A percentile compares a stretch with the other conserved stretches of the same genome.
These are phyloP conservation scores for Neopestalotiopsis clavispora DNA, from an alignment of 2,329 filamentous ascomycete genomes.

Conservation along the genomic window DNA sequence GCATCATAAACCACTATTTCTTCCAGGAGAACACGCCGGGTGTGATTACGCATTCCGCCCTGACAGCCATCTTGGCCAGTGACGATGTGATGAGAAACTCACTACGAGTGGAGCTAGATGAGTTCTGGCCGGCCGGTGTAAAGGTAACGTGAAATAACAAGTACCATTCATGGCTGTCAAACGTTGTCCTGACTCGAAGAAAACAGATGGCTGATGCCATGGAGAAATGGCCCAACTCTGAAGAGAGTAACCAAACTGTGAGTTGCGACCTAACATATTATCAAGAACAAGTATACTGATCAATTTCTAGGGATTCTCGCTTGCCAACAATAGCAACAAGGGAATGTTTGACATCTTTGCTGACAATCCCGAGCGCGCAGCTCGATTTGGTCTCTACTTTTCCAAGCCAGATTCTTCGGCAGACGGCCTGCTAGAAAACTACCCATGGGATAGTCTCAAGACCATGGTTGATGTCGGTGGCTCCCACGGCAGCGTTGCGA, in stretches of 20 bases:
- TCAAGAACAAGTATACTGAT: too few relatives aligned
- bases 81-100: conserved; percentile 26
- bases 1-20: conserved; percentile 36
- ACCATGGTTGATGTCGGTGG: conserved; percentile 62
- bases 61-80: conserved; percentile 23
- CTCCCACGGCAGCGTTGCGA: too few relatives aligned
- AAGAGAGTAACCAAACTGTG: conserved; percentile 30
- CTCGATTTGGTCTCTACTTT: conserved; percentile 25
- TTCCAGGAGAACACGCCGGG: conserved; percentile 32
- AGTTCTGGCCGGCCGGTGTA: conserved; percentile 28
- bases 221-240: conserved; percentile 32
- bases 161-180: too few relatives aligned
- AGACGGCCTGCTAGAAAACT: conserved; percentile 26
- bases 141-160: conserved; percentile 23
- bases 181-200: too few relatives aligned
- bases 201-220: conserved; percentile 30
- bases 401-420: conserved; percentile 22
- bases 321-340: conserved; percentile 29
- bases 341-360: conserved; percentile 31
- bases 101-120: conserved; percentile 29
- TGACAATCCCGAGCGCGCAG: conserved; percentile 24
- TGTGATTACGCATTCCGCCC: conserved; percentile 34
- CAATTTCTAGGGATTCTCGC: conserved; percentile 29
- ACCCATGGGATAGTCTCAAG: conserved; percentile 28
- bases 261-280: too few relatives aligned